Base-by-base conservation (phyloP, 2,329 filamentous ascomycete species). In the Colletotrichum sp. region DNA sequence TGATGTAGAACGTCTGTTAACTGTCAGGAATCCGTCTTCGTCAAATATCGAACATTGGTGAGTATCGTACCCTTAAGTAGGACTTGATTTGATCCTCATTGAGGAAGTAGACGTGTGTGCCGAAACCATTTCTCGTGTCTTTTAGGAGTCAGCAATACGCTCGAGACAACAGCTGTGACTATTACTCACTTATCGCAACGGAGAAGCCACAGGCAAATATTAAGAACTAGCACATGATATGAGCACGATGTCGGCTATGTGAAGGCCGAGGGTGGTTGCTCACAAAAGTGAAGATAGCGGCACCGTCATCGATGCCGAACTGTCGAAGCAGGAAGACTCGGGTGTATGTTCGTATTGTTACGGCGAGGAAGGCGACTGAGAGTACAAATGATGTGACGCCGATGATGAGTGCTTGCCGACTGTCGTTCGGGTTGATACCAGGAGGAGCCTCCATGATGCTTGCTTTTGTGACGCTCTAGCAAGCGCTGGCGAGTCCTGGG, bases 1-100 rank as follows among this genome's bases (percentile, higher is more conserved):
- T 79, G 22, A 82, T 64, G 75, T 81, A 85, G 69, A 85, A 81
- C 5, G 72, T 77, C 83, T 84, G 66, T 7, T 8, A 62, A 44
- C 49, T 55, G 55, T 69, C 2, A 64, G n/a, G 6, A 16, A 9
- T 29, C 32, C 7, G 34, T 49, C 22, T 4, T 12, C 2, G 27
- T 30, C 34, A 12, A 36, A 6, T n/a, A 11, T 1, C 6, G 16
- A 15, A 13, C 12, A n/a, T 30, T 22, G 13, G 3, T 29, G 22
- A 19, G 8, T 15, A 19, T 55, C 61, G 3, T 32, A 75, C 75
- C 62, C 59, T 76, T 44, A 77, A 55, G 34, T 78, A 80, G 5
- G 52, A 27, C 52, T 39, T 66, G 6, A 73, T 66, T 16, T 78
- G 29, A 13, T 73, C 55, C 3, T 62, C 25, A 1, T 57, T 52